A percentile compares a stretch with the other conserved stretches of the same genome.
phyloP scores from a whole-genome alignment of 805 yeast species.

The Zygosaccharomyces bailii region DNA sequence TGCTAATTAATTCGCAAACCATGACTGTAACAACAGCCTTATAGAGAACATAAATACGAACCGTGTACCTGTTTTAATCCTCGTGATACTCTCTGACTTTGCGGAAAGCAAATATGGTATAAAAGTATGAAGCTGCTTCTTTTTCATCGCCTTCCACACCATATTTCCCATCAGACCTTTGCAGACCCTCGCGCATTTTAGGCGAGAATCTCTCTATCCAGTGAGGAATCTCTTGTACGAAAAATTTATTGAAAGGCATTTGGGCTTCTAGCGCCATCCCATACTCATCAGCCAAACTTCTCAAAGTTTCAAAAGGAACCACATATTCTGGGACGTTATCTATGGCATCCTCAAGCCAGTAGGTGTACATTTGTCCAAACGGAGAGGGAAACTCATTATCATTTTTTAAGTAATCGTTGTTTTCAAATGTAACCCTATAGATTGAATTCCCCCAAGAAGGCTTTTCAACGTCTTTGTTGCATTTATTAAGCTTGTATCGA shows the following conservation, averaged over 20 bases:
- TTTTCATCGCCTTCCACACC: slow-evolving; percentile 89
- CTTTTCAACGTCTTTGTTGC: slow-evolving; percentile 48
- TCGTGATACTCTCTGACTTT: slow-evolving; percentile 41
- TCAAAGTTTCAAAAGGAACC: slow-evolving; percentile 86
- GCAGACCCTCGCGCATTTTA: slow-evolving; percentile 62
- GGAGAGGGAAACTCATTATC: slow-evolving; percentile 71
- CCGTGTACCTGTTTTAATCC: slow-evolving; percentile 3
- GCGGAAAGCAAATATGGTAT: slow-evolving; percentile 78
- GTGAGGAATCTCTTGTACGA: slow-evolving; percentile 70
- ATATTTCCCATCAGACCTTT: slow-evolving; percentile 71
- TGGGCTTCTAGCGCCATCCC: slow-evolving; percentile 68
- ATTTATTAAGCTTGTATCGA: slow-evolving; percentile 54
- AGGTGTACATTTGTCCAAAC: slow-evolving; percentile 80
- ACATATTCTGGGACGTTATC: slow-evolving; percentile 96
- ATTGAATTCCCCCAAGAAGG: slow-evolving; percentile 79
- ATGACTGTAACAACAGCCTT: slow-evolving; percentile 95
- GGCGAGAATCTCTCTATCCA: slow-evolving; percentile 59
- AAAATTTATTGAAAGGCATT: slow-evolving; percentile 77
- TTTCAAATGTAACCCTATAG: slow-evolving; percentile 77
- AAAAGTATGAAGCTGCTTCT: slow-evolving; percentile 84
- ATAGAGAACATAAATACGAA: slow-evolving; percentile 32
- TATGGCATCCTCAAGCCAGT: slow-evolving; percentile 85
- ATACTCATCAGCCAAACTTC: slow-evolving; percentile 80
- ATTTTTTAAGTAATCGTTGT: slow-evolving; percentile 58
- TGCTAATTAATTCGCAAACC: slow-evolving; percentile 84